Evolutionary conservation across 495 filamentous ascomycete species (phyloP).

Genomic region (Trichoderma orchidacearum): DNA sequence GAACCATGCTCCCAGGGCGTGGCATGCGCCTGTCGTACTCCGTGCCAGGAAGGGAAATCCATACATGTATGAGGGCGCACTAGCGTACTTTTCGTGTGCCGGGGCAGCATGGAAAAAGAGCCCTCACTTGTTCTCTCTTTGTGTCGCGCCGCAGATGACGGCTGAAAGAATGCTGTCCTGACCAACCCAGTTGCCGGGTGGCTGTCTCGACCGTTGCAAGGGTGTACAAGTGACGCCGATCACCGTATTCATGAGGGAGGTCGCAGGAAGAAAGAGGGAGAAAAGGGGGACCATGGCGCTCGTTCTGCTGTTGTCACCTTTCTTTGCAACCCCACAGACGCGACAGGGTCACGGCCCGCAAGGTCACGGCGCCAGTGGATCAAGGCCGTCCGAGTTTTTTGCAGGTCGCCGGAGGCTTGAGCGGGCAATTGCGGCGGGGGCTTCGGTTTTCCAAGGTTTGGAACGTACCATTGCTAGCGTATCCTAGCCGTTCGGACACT

Average conservation of each 20-base stretch:
- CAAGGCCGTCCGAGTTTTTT: not conserved
- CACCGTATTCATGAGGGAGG: not conserved
- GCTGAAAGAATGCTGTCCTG: not conserved
- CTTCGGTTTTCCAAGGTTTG: not conserved
- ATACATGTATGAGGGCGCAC: no score
- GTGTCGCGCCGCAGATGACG: not conserved
- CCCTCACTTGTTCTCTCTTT: not conserved
- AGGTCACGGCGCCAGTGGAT: not conserved
- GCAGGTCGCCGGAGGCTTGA: not conserved
- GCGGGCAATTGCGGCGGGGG: not conserved
- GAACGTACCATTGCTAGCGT: not conserved
- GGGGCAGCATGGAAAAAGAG: not conserved
- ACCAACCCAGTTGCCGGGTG: not conserved
- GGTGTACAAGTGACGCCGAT: not conserved
- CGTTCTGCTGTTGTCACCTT: not conserved
- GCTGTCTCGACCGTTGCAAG: not conserved
- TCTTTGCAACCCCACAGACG: not conserved
- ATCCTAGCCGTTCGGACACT: no score
- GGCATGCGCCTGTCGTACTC: not conserved
- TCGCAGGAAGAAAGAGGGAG: not conserved
- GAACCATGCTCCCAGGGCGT: not conserved
- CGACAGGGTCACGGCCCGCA: not conserved
- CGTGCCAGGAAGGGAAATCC: not conserved
- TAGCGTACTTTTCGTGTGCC: not conserved
- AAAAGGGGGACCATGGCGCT: not conserved